phyloP scores from a whole-genome alignment of 192 early-diverging fungal species.

The Gaertneriomyces sp. region DNA sequence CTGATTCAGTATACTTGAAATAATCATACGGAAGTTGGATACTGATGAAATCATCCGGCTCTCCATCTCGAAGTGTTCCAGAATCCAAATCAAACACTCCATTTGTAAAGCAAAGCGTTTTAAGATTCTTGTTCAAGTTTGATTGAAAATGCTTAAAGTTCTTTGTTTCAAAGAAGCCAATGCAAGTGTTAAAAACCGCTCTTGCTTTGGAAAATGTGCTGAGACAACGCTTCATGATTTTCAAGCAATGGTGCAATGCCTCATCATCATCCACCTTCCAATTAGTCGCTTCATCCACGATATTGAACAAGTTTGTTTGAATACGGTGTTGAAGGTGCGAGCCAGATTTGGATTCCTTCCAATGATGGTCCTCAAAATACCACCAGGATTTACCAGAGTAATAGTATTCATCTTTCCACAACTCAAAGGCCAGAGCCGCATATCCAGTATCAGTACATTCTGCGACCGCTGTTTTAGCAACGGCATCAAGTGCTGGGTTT shows the following conservation, averaged over 20 bases:
- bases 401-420: conserved; percentile 8
- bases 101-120: conserved; percentile 1
- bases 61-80: background rate
- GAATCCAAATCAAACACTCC: conserved; percentile 8
- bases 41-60: background rate
- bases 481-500: no score
- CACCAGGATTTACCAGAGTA: conserved; percentile 7
- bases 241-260: background rate
- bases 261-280: background rate
- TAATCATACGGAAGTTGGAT: conserved; percentile 8
- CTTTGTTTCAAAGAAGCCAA: background rate
- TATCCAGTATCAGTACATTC: background rate
- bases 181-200: background rate
- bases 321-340: background rate
- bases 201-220: background rate
- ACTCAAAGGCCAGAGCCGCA: background rate
- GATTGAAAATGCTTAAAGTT: background rate
- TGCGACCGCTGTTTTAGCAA: background rate
- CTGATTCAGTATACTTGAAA: background rate
- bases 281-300: background rate
- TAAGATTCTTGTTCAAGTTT: background rate
- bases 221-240: background rate
- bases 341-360: background rate
- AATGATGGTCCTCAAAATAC: conserved; percentile 9
- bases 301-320: background rate